These are phyloP conservation scores for Fraxinus angustifolia DNA, from an alignment of 305 asterid genomes.

Conservation along the genomic window DNA sequence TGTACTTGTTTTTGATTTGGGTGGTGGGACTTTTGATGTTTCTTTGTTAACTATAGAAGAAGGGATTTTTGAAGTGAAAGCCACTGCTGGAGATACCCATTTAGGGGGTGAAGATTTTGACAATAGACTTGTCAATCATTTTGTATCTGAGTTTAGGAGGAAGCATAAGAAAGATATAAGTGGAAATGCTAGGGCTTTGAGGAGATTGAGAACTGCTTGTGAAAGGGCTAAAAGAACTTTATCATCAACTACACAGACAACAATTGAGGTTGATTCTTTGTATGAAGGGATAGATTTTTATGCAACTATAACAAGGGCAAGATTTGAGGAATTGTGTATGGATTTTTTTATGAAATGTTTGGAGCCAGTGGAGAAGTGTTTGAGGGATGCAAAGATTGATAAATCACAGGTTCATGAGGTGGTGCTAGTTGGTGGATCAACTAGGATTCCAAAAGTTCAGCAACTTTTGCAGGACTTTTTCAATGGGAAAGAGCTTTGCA, in stretches of 20 bases:
- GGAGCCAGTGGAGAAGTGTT: conserved; percentile 61
- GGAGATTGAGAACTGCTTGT: conserved; percentile 45
- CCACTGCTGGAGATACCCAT: conserved; percentile 66
- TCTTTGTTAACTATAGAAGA: conserved; percentile 54
- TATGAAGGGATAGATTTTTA: conserved; percentile 55
- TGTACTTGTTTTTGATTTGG: conserved; percentile 48
- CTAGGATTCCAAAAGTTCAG: conserved; percentile 55
- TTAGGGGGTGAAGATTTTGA: conserved; percentile 63
- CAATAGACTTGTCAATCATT: conserved; percentile 51
- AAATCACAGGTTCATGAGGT: conserved; percentile 47
- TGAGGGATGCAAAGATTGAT: conserved; percentile 51
- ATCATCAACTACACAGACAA: conserved; percentile 49
- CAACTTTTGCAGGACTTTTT: conserved; percentile 46
- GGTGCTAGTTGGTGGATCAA: conserved; percentile 57
- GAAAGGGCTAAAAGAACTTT: conserved; percentile 13
- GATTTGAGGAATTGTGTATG: conserved; percentile 63
- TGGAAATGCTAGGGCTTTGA: conserved; percentile 45
- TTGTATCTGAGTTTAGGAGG: conserved; percentile 42
- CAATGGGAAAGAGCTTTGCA: conserved; percentile 55
- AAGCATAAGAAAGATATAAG: conserved; percentile 51
- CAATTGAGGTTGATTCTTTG: conserved; percentile 48
- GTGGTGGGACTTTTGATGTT: conserved; percentile 62
- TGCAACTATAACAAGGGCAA: conserved; percentile 46
- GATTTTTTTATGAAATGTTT: conserved; percentile 54
- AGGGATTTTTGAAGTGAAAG: conserved; percentile 55